Evolutionary conservation across 2,329 filamentous ascomycete genomes (phyloP), one percentile per base, ranked within the genome.

Genomic region (Gnomoniopsis smithogilvyi): DNA sequence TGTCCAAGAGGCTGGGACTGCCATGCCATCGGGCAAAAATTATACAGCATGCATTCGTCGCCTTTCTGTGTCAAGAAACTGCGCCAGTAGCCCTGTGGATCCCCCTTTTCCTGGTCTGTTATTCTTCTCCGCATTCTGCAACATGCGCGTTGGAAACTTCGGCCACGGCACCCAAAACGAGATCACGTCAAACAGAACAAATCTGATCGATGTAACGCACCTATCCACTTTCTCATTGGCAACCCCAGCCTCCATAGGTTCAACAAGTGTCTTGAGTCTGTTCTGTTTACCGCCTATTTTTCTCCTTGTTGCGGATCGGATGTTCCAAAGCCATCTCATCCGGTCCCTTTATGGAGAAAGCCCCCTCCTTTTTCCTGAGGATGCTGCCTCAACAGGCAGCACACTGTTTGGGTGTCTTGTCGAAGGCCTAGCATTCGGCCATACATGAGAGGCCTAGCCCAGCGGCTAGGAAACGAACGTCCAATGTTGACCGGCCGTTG

Each of bases 211-310:
- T 61, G 55, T 54, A 58, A 61, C 59, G 47, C 41, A 6, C 24
- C 17, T 26, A 45, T 53, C 51, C 55, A 51, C 51, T 48, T 41
- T 51, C 55, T 15, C 51, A 24, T 34, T 49, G 24, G 26, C 45
- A n/a, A n/a, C 6, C 43, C n/a, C 17, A 46, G 11, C 43, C 17
- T 21, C 43, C 17, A 43, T 8, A 12, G 53, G 52, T 12, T 49
- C 19, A 53, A 51, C 60, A 50, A 54, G 51, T 61, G 61, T 63
- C 55, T 58, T 61, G 55, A 54, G 41, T 52, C 48, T 51, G 61
- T 63, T 56, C 58, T 62, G 62, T 63, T 63, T 63, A 57, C 59
- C 59, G 61, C 59, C 59, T 56, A 47, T n/a, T n/a, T 54, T 56
- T 43, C 49, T 55, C 56, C 52, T 48, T 50, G 26, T 33, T 50